Conservation (phyloP, 2,329 filamentous ascomycete species). For the Epichloe baconii region DNA sequence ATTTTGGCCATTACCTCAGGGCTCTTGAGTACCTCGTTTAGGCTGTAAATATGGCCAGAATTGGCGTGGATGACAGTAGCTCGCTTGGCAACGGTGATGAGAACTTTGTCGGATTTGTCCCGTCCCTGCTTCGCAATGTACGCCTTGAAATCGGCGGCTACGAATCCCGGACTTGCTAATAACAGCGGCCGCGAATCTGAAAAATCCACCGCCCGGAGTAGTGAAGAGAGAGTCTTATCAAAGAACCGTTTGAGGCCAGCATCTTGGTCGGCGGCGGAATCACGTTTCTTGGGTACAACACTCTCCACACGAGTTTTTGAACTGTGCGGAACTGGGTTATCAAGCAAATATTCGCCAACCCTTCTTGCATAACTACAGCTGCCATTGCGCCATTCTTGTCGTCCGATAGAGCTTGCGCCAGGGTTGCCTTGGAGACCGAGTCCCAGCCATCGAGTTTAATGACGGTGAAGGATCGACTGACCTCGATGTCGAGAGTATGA, state of each 20-base stretch:
- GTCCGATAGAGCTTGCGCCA: conserved; percentile 67
- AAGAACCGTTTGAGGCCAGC: conserved; percentile 65
- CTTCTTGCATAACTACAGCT: conserved; percentile 89
- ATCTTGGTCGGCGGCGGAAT: conserved; percentile 50
- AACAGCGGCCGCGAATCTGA: conserved; percentile 57
- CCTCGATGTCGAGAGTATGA: conserved; percentile 64
- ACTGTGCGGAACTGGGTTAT: conserved; percentile 72
- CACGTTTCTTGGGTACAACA: conserved; percentile 53
- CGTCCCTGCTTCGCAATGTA: conserved; percentile 52
- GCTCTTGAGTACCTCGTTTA: conserved; percentile 77
- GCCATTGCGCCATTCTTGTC: conserved; percentile 72
- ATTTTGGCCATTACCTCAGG: conserved; percentile 65
- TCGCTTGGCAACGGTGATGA: conserved; percentile 48
- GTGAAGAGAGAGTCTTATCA: conserved; percentile 59
- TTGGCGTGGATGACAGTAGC: conserved; percentile 70
- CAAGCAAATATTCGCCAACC: conserved; percentile 68
- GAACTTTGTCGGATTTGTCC: conserved; percentile 50
- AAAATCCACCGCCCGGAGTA: conserved; percentile 70
- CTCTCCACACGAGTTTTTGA: conserved; percentile 45
- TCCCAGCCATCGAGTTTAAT: conserved; percentile 84
- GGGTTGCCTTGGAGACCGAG: conserved; percentile 65
- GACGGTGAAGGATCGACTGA: conserved; percentile 76
- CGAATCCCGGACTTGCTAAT: conserved; percentile 80
- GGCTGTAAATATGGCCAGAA: conserved; percentile 72
- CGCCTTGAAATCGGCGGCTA: conserved; percentile 66